Evolutionary conservation across 163 green algal genomes (phyloP).

Genomic region (Scenedesmus sp.): DNA sequence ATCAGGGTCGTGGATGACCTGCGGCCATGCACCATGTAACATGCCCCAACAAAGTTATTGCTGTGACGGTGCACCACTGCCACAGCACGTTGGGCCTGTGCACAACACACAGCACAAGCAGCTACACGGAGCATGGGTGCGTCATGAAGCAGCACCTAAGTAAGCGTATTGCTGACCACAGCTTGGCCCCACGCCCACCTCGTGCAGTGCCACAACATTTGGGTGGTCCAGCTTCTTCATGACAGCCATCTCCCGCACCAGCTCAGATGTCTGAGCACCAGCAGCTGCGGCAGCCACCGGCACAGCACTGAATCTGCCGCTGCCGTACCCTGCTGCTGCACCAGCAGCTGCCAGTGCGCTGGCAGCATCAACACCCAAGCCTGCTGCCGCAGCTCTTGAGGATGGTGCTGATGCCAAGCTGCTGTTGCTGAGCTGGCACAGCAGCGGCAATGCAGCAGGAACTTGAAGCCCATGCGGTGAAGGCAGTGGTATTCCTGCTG

Average conservation of each 20-base stretch:
- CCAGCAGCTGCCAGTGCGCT: background rate
- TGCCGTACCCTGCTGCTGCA: background rate
- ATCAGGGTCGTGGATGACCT: conserved; percentile 85
- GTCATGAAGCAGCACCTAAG: background rate
- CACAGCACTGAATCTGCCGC: background rate
- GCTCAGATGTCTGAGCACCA: conserved; percentile 41
- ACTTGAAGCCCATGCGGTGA: background rate
- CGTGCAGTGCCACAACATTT: conserved; percentile 78
- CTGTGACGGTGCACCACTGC: background rate
- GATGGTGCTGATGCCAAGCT: conserved; percentile 16
- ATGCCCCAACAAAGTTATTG: background rate
- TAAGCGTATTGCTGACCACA: background rate
- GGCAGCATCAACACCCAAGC: background rate
- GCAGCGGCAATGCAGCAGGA: background rate
- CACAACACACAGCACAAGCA: background rate
- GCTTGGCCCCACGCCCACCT: conserved; percentile 41
- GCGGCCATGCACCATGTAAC: background rate
- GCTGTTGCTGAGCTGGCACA: background rate
- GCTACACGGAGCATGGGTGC: background rate
- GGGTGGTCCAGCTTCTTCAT: conserved; percentile 83
- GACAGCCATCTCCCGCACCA: conserved; percentile 74
- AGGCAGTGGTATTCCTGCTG: background rate
- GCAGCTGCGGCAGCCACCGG: background rate
- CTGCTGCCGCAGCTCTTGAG: background rate
- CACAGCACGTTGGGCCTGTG: background rate